Evolutionary conservation across 768 basidiomycete genomes (phyloP), one percentile per base, ranked within the genome.

Genomic region (Pholiota molesta): DNA sequence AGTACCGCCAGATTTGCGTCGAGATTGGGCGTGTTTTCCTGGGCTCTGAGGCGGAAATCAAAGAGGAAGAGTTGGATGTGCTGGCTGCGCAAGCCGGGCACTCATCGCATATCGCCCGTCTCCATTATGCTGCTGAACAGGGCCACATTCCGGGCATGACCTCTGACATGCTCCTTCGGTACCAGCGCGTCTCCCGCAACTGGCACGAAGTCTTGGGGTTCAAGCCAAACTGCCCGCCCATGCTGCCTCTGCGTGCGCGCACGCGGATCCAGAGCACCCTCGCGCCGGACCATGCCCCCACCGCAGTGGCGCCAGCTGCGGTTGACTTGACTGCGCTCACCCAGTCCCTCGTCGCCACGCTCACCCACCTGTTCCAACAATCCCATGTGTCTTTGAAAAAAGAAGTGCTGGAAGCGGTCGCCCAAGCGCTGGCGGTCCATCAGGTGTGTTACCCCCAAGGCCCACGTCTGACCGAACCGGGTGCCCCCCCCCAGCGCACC

Each of bases 161-260:
- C 0, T 65, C 63, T 53, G 70, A 71, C 23, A 19, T 66, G 1
- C 26, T 73, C 0, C 53, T 65, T 1, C 55, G 65, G 9, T 70
- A 45, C 61, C 68, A 64, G 0, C 59, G 61, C 1, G 53, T 56
- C 0, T 69, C 68, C 3, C 66, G 70, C 28, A n/a, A 21, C 7
- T 73, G 72, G 72, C 66, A 65, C 65, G 33, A 64, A 2, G 49
- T 69, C 2, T 26, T 33, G 37, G 66, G 67, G 0, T 68, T 69
- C 26, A 17, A 16, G 1, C 66, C 63, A 10, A 57, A 56, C n/a
- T 16, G 7, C 5, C 57, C 68, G 8, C 67, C 66, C 2, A 63
- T 66, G 28, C 21, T 64, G 1, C 69, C 70, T 23, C 16, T 66
- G 2, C 53, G 57, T 11, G 33, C 59, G 3, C 37, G 62, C 3